Conservation (phyloP, 305 asterid species). For the Solanum hybrid region DNA sequence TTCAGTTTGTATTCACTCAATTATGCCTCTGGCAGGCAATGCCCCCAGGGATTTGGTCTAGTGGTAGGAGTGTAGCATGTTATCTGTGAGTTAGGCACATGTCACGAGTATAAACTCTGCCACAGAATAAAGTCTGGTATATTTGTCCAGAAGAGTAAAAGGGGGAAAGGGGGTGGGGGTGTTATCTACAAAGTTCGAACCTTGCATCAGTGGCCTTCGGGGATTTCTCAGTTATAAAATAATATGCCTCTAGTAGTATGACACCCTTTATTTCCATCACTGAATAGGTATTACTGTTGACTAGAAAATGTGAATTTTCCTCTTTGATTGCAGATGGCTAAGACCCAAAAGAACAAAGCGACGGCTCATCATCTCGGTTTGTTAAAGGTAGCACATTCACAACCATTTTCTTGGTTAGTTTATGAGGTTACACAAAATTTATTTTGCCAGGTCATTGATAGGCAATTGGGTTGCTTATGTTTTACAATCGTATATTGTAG, state of each 20-base stretch:
- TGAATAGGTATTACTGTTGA: background rate
- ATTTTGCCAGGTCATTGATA: background rate
- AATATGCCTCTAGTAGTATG: background rate
- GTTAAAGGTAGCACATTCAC: slow-evolving; percentile 52
- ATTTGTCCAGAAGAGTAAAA: background rate
- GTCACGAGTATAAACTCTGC: background rate
- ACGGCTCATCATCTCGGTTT: slow-evolving; percentile 95
- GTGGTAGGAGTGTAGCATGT: background rate
- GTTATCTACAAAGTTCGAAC: background rate
- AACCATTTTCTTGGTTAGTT: background rate
- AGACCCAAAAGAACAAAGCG: slow-evolving; percentile 93
- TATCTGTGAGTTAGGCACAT: background rate
- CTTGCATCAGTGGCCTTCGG: background rate
- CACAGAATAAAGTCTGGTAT: background rate
- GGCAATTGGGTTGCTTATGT: background rate
- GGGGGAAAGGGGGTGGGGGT: background rate
- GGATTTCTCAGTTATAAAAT: background rate
- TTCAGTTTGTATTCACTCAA: background rate
- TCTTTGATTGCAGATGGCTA: slow-evolving; percentile 66
- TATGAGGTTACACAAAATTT: background rate
- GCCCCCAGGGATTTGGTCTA: background rate
- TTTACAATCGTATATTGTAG: background rate
- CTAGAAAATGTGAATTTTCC: slow-evolving; percentile 8
- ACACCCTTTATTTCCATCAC: background rate
- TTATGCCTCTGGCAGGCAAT: background rate